Evolutionary conservation across 2,329 filamentous ascomycete genomes (phyloP).

Genomic region (Fonsecaea nubica): DNA sequence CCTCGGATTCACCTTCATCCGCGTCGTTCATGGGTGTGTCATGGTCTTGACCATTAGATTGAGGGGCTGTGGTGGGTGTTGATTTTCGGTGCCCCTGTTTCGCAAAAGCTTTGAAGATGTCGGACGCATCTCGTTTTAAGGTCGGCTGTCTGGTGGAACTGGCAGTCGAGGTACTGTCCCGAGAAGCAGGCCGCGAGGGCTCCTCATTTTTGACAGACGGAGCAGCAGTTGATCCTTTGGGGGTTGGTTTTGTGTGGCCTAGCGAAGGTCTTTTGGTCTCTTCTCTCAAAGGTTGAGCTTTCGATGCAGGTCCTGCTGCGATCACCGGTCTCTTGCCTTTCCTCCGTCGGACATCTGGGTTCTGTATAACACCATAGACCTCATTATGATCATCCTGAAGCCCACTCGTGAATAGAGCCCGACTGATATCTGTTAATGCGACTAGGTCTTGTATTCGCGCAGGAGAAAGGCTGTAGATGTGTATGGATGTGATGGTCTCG

Average conservation of each 20-base stretch:
- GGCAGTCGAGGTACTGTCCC: constrained; percentile 44
- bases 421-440: constrained; percentile 71
- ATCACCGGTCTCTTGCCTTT: constrained; percentile 50
- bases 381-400: constrained; percentile 63
- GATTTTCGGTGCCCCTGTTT: constrained; percentile 36
- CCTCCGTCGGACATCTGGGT: constrained; percentile 67
- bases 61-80: constrained; percentile 18
- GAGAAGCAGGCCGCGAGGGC: constrained; percentile 41
- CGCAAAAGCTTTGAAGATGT: constrained; percentile 41
- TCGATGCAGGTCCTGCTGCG: constrained; percentile 39
- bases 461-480: constrained; percentile 84
- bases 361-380: constrained; percentile 76
- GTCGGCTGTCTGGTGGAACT: constrained; percentile 50
- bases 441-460: constrained; percentile 74
- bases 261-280: constrained; percentile 30
- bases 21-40: constrained; percentile 34
- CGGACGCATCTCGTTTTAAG: constrained; percentile 43
- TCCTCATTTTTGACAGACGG: constrained; percentile 26
- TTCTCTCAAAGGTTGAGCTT: constrained; percentile 40
- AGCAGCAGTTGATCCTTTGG: constrained; percentile 9
- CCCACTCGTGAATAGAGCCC: constrained; percentile 63
- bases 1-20: constrained; percentile 64
- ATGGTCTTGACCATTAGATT: constrained; percentile 16
- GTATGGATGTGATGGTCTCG: constrained; percentile 75
- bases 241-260: constrained; percentile 9